These are phyloP conservation scores for Verticillium alfalfae DNA, from an alignment of 2,329 filamentous ascomycete species.

Conservation along the genomic window DNA sequence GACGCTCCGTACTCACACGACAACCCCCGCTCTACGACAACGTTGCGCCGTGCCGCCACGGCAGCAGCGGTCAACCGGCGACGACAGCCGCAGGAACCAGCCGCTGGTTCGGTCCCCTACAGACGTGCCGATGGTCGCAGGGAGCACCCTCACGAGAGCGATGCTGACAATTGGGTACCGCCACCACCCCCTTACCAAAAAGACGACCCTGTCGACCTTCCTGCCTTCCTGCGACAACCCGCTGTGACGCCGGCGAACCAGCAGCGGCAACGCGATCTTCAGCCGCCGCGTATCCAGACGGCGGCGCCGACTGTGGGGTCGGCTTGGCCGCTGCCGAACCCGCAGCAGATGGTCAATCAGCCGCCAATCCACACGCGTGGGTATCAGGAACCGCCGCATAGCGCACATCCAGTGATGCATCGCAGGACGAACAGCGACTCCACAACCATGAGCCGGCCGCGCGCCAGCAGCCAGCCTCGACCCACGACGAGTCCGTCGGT, in stretches of 20 bases:
- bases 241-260: constrained; percentile 29
- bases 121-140: constrained; percentile 63
- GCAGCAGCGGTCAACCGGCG: constrained; percentile 71
- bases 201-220: constrained; percentile 53
- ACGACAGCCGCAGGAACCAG: constrained; percentile 53
- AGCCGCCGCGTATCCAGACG: constrained; percentile 16
- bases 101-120: constrained; percentile 53
- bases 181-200: constrained; percentile 76
- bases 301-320: constrained; percentile 9
- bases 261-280: constrained; percentile 10
- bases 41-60: constrained; percentile 66
- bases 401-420: constrained; percentile 1
- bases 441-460: constrained; percentile 5
- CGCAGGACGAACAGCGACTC: constrained; percentile 6
- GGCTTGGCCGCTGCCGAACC: constrained; percentile 7
- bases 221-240: constrained; percentile 49
- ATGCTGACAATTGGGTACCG: constrained; percentile 84
- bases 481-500: constrained; percentile 5
- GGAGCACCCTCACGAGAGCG: constrained; percentile 78
- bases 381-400: neutral
- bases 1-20: constrained; percentile 70
- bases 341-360: constrained; percentile 2
- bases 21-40: constrained; percentile 64
- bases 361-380: constrained; percentile 3
- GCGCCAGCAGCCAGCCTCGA: constrained; percentile 6